phyloP scores from a whole-genome alignment of 1,284 basidiomycete genomes.

The Tilletia indica region DNA sequence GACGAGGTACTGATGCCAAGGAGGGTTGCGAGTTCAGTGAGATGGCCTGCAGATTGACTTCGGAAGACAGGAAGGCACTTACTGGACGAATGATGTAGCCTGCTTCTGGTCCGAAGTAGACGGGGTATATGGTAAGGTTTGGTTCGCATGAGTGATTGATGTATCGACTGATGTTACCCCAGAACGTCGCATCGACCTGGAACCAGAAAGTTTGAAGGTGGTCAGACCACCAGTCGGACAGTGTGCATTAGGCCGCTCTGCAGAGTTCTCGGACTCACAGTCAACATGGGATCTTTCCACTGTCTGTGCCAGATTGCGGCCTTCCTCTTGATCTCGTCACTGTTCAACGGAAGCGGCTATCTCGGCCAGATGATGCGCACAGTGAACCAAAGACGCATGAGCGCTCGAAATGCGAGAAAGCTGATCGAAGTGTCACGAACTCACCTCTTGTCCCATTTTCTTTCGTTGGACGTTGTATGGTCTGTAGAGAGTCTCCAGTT shows the following conservation, averaged over 20 bases:
- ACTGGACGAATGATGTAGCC: slow-evolving; percentile 58
- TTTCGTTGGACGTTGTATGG: background rate
- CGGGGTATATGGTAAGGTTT: slow-evolving; percentile 71
- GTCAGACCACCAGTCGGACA: too few relatives aligned
- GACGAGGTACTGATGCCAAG: slow-evolving; percentile 43
- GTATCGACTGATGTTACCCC: slow-evolving; percentile 42
- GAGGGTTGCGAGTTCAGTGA: background rate
- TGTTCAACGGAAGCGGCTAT: background rate
- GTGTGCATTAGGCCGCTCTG: too few relatives aligned
- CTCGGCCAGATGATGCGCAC: background rate
- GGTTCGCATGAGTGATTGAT: slow-evolving; percentile 78
- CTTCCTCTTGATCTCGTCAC: slow-evolving; percentile 3
- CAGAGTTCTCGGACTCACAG: background rate
- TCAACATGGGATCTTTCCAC: slow-evolving; percentile 1
- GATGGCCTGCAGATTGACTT: background rate
- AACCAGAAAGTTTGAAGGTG: background rate
- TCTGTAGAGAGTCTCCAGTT: background rate
- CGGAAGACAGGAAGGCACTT: background rate
- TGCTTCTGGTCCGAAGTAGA: slow-evolving; percentile 66
- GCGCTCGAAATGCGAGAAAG: too few relatives aligned
- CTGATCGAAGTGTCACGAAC: background rate
- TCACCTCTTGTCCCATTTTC: background rate
- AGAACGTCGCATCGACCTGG: slow-evolving; percentile 36
- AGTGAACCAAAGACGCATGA: background rate
- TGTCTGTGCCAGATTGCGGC: background rate